phyloP scores from a whole-genome alignment of 306 rosid species.

The Hippophae gyantsensis region DNA sequence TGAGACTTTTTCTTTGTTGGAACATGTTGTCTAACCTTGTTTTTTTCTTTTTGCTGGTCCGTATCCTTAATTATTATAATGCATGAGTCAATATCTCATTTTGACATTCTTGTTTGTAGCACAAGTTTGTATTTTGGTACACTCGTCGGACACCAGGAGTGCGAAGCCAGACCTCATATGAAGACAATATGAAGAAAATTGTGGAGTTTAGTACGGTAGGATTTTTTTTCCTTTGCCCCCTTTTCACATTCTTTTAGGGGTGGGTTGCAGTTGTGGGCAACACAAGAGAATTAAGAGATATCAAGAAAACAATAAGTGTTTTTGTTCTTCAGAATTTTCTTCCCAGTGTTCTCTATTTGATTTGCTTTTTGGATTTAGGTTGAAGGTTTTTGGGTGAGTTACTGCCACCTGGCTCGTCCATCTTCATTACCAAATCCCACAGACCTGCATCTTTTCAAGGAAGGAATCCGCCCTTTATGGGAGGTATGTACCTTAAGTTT shows the following conservation, averaged over 20 bases:
- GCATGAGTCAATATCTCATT: constrained; percentile 1
- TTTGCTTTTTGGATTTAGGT: constrained; percentile 31
- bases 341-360: not conserved
- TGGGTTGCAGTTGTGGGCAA: no score
- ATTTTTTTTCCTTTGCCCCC: not conserved
- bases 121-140: constrained; percentile 84
- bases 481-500: constrained; percentile 41
- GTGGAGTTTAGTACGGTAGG: constrained; percentile 81
- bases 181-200: constrained; percentile 85
- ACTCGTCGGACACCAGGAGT: constrained; percentile 91
- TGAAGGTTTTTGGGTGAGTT: constrained; percentile 89
- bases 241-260: no score
- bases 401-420: constrained; percentile 85
- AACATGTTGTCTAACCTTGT: not conserved
- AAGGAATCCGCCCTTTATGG: constrained; percentile 95
- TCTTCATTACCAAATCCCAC: constrained; percentile 85
- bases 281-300: no score
- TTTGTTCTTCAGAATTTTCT: not conserved
- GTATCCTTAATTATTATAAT: not conserved
- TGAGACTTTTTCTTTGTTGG: not conserved
- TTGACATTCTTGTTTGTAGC: constrained; percentile 31
- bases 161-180: constrained; percentile 64
- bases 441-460: constrained; percentile 89
- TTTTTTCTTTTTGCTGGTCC: not conserved
- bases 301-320: no score